A percentile compares a stretch with the other conserved stretches of the same genome.
These are phyloP conservation scores for Tympanopsis confertula DNA, from an alignment of 2,329 filamentous ascomycete species.

Conservation along the genomic window DNA sequence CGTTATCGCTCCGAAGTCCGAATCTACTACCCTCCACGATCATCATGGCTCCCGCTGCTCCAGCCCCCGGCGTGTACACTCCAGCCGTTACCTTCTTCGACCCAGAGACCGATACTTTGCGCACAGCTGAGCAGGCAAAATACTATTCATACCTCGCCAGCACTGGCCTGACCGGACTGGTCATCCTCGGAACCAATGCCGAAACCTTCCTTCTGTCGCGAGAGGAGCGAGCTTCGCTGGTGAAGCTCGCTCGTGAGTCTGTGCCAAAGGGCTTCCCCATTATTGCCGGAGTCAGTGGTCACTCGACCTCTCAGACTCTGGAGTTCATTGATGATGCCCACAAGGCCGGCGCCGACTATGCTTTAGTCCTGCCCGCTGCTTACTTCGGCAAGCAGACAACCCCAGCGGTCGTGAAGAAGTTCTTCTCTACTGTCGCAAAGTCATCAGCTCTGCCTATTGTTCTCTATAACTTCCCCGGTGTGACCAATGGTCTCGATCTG, in stretches of 20 bases:
- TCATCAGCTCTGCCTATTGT: constrained; percentile 35
- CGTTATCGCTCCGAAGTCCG: too few relatives aligned
- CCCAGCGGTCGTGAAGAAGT: constrained; percentile 39
- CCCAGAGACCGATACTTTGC: constrained; percentile 35
- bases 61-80: constrained; percentile 32
- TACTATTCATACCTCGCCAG: constrained; percentile 42
- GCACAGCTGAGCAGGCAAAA: constrained; percentile 29
- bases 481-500: constrained; percentile 37
- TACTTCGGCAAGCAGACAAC: constrained; percentile 53
- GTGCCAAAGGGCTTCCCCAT: constrained; percentile 47
- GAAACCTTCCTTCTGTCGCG: constrained; percentile 55
- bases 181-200: constrained; percentile 55
- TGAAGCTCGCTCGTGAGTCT: constrained; percentile 40
- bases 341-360: constrained; percentile 52
- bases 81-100: constrained; percentile 46
- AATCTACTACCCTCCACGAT: too few relatives aligned
- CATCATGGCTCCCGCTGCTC: too few relatives aligned
- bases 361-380: constrained; percentile 53
- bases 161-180: constrained; percentile 47
- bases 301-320: constrained; percentile 55
- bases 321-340: constrained; percentile 51
- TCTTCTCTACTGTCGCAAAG: constrained; percentile 45
- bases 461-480: constrained; percentile 43
- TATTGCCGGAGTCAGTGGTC: constrained; percentile 55
- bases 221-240: constrained; percentile 44